These are phyloP conservation scores for Cyclanthera cordifolia DNA, from an alignment of 306 rosid genomes.

Conservation along the genomic window DNA sequence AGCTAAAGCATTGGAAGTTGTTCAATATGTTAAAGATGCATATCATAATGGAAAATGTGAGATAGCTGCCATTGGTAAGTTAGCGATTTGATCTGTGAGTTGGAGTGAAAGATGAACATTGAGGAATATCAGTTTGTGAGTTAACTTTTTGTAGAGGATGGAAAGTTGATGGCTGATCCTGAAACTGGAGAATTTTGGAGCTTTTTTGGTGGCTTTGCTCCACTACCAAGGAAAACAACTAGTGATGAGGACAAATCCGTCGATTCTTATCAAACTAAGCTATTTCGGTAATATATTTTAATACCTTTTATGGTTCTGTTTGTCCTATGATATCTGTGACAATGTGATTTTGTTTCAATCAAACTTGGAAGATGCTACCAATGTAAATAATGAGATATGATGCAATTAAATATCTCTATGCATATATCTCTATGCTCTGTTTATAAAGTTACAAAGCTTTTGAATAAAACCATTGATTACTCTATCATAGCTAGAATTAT, in stretches of 20 bases:
- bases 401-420: no score
- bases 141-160: slow-evolving; percentile 69
- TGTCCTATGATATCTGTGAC: no score
- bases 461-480: neutral
- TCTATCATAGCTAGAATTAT: no score
- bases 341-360: no score
- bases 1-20: slow-evolving; percentile 95
- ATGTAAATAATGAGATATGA: no score
- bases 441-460: neutral
- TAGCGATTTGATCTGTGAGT: slow-evolving; percentile 11
- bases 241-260: slow-evolving; percentile 40
- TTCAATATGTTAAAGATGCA: slow-evolving; percentile 85
- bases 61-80: slow-evolving; percentile 87
- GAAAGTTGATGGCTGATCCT: slow-evolving; percentile 93
- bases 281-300: slow-evolving; percentile 56
- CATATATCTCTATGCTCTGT: neutral
- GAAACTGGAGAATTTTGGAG: slow-evolving; percentile 97
- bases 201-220: slow-evolving; percentile 96
- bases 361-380: neutral
- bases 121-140: slow-evolving; percentile 22
- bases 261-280: slow-evolving; percentile 53
- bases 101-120: slow-evolving; percentile 16
- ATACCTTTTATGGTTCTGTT: neutral
- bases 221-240: slow-evolving; percentile 77
- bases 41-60: slow-evolving; percentile 96